Evolutionary conservation across 192 early-diverging fungal genomes (phyloP), one percentile per base, ranked within the genome.

Genomic region (Coemansia sp.): DNA sequence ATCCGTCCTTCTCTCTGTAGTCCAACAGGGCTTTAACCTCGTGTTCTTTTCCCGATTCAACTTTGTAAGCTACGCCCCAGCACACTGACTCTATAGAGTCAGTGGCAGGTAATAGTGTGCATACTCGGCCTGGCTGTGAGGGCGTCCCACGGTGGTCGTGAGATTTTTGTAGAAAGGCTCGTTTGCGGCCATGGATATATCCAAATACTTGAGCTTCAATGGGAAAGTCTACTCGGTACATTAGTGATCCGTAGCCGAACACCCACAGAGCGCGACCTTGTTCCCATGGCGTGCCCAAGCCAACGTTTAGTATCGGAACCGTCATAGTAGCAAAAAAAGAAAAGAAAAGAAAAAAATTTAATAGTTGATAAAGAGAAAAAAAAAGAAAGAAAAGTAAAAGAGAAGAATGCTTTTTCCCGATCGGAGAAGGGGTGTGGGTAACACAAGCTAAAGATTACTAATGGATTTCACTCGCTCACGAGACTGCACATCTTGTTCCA

Each of bases 1-100:
- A 98, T 4, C 96, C 96, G 69, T 94, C 92, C 75, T 93, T 95
- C 85, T 98, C 96, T 32, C 96, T 84, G 73, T 92, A 88, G 63
- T 95, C 94, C 53, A 98, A 72, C 49, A 95, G 92, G 21, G 80
- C 83, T 37, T 85, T 83, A 6, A 95, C 94, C 17, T 76, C 72
- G 63, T 82, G 85, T 21, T 90, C 90, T 55, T 91, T 85, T 32
- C 77, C 81, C 32, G 81, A 75, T 23, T 87, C 76, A 5, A 98
- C 90, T 68, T 89, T 91, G 75, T 91, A 95, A 1, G 92, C 94
- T 26, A 95, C 82, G 43, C 93, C 95, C 92, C 93, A 91, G 43
- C 89, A 89, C 32, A 88, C 85, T 32, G 67, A 72, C n/a, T 87
- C 72, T 37, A 76, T 68, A 84, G 90, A 94, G 69, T 94, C 89